A percentile compares a stretch with the other conserved stretches of the same genome.
phyloP scores from a whole-genome alignment of 306 rosid genomes.

The Trifolium dubium region DNA sequence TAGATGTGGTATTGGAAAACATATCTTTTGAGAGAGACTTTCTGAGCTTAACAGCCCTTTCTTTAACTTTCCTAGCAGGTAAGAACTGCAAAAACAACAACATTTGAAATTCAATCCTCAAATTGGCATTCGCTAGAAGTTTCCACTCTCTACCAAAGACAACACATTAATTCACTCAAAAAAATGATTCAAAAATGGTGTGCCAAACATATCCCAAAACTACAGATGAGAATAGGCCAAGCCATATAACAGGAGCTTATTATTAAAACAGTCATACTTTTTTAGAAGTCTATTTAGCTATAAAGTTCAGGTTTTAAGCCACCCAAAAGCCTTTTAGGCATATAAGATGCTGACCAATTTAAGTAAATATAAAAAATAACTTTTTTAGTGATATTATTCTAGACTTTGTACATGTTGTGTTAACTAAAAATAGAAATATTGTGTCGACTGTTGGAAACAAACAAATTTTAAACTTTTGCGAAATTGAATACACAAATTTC shows the following conservation, averaged over 20 bases:
- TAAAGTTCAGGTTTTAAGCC: not conserved
- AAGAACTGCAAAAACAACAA: conserved; percentile 67
- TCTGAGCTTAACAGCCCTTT: conserved; percentile 73
- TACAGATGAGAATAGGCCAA: not conserved
- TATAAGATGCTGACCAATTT: not conserved
- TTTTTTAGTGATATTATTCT: not conserved
- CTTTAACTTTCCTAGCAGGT: conserved; percentile 77
- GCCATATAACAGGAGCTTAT: too few species aligned
- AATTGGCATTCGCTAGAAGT: conserved; percentile 15
- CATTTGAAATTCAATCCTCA: conserved; percentile 29
- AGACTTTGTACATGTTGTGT: not conserved
- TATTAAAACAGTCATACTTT: not conserved
- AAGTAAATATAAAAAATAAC: not conserved
- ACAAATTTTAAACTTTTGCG: too few species aligned
- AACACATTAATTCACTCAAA: conserved; percentile 17
- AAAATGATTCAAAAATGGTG: conserved; percentile 1
- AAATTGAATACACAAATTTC: too few species aligned
- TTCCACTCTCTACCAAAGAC: conserved; percentile 18
- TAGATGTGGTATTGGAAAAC: conserved; percentile 55
- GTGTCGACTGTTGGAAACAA: too few species aligned
- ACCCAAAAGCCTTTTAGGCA: not conserved
- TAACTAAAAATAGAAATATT: too few species aligned
- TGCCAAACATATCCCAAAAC: conserved; percentile 18
- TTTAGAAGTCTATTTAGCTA: not conserved
- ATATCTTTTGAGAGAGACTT: conserved; percentile 65